These are phyloP conservation scores for Tetraselmis striata DNA, from an alignment of 139 green algal species.

Conservation along the genomic window DNA sequence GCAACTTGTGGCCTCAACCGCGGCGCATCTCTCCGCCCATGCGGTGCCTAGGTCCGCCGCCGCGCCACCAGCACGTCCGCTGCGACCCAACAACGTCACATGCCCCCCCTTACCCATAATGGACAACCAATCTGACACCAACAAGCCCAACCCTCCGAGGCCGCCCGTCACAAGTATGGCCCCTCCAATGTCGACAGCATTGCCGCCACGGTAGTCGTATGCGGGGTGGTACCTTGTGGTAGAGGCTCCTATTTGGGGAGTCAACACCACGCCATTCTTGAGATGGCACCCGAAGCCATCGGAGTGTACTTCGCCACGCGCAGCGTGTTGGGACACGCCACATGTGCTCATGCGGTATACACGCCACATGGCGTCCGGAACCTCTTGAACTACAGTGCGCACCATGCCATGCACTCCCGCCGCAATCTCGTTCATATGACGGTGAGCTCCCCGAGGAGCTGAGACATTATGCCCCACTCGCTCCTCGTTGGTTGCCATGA, in stretches of 20 bases:
- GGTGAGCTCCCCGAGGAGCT: not conserved
- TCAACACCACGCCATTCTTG: not conserved
- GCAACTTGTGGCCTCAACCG: not conserved
- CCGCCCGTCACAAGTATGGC: conserved; percentile 56
- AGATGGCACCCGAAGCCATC: not conserved
- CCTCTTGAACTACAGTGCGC: not conserved
- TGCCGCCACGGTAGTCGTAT: not conserved
- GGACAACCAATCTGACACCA: conserved; percentile 55
- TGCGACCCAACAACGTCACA: not conserved
- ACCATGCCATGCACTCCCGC: not conserved
- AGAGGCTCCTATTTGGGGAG: not conserved
- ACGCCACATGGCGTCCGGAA: not conserved
- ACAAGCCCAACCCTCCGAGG: conserved; percentile 58
- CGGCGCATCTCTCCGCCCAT: not conserved
- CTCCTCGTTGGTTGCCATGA: not conserved
- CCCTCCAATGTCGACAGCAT: not conserved
- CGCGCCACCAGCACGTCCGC: not conserved
- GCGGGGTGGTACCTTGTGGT: not conserved
- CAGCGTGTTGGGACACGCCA: not conserved
- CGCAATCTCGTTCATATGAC: not conserved
- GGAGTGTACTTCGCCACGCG: not conserved
- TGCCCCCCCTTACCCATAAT: conserved; percentile 35
- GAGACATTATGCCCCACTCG: not conserved
- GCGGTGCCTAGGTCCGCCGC: not conserved
- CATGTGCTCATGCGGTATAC: not conserved